Percentiles rank a stretch among this genome's conserved stretches.
phyloP scores from a whole-genome alignment of 2,329 filamentous ascomycete species.

The Thelonectria discophora region DNA sequence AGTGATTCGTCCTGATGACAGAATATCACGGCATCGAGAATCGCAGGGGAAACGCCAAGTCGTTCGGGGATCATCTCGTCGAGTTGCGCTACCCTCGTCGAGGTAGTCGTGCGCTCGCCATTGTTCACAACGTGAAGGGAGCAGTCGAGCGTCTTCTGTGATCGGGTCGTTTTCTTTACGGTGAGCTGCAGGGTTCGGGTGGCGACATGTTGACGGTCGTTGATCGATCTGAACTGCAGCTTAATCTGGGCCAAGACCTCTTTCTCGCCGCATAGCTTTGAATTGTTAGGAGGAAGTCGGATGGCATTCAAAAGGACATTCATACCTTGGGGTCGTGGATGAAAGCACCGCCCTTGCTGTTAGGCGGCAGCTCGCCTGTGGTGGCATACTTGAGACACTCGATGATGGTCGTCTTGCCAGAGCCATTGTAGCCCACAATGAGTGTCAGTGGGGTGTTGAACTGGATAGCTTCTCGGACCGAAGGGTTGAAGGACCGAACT shows the following conservation, averaged over 20 bases:
- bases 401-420: conserved; percentile 98
- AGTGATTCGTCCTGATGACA: conserved; percentile 98
- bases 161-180: conserved; percentile 80
- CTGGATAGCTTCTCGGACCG: conserved; percentile 77
- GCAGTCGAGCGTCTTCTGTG: conserved; percentile 86
- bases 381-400: conserved; percentile 98
- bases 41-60: conserved; percentile 87
- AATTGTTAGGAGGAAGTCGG: conserved; percentile 16
- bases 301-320: background rate
- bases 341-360: conserved; percentile 90
- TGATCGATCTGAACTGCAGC: conserved; percentile 82
- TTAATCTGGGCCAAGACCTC: conserved; percentile 93
- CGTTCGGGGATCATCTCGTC: conserved; percentile 85
- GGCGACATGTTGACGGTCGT: conserved; percentile 81
- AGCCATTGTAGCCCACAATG: conserved; percentile 97
- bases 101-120: conserved; percentile 81
- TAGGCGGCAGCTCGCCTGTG: conserved; percentile 90
- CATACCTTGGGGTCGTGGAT: conserved; percentile 92
- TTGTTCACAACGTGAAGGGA: conserved; percentile 78
- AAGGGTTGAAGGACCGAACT: conserved; percentile 84
- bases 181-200: conserved; percentile 87
- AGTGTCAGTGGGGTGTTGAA: conserved; percentile 93
- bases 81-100: conserved; percentile 81
- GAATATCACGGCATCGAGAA: conserved; percentile 95
- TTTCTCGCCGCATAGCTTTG: conserved; percentile 79